Percentiles rank a stretch among this genome's conserved stretches.
Evolutionary conservation across 2,329 filamentous ascomycete genomes (phyloP).

Genomic region (Berkeleyomyces basicola): DNA sequence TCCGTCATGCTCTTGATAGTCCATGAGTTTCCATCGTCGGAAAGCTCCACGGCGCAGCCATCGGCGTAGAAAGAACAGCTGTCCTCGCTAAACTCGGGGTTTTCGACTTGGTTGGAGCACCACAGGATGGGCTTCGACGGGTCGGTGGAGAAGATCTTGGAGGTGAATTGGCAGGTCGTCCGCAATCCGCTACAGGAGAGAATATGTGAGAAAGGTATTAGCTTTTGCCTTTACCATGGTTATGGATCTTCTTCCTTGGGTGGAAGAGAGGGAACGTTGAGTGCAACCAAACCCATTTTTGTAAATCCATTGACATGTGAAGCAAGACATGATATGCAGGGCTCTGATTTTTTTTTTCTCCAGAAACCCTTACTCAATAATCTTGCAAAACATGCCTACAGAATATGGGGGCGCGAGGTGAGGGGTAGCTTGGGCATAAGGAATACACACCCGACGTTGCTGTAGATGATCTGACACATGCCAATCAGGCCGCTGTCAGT

Average conservation of each 20-base stretch:
- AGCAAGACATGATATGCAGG: neutral
- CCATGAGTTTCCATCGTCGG: constrained; percentile 66
- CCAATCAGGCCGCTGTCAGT: constrained; percentile 60
- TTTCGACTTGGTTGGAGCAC: constrained; percentile 63
- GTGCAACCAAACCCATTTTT: neutral
- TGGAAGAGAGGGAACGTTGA: neutral
- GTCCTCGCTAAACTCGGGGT: constrained; percentile 72
- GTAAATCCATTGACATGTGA: neutral
- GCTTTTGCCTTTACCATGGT: neutral
- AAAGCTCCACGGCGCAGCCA: constrained; percentile 69
- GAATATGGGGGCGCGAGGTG: constrained; percentile 13
- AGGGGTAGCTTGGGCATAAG: neutral
- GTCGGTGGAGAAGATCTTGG: constrained; percentile 73
- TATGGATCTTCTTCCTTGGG: neutral
- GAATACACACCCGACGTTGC: constrained; percentile 68
- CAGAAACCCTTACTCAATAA: neutral
- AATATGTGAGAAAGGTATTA: neutral
- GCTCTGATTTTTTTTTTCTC: neutral
- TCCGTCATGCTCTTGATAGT: constrained; percentile 83
- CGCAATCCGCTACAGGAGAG: constrained; percentile 53
- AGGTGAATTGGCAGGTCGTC: constrained; percentile 85
- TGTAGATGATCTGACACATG: constrained; percentile 88
- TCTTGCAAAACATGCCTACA: constrained; percentile 11
- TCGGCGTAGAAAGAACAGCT: constrained; percentile 74
- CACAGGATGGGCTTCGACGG: constrained; percentile 60